phyloP scores from a whole-genome alignment of 2,329 filamentous ascomycete genomes.

The Hysterium pulicare region DNA sequence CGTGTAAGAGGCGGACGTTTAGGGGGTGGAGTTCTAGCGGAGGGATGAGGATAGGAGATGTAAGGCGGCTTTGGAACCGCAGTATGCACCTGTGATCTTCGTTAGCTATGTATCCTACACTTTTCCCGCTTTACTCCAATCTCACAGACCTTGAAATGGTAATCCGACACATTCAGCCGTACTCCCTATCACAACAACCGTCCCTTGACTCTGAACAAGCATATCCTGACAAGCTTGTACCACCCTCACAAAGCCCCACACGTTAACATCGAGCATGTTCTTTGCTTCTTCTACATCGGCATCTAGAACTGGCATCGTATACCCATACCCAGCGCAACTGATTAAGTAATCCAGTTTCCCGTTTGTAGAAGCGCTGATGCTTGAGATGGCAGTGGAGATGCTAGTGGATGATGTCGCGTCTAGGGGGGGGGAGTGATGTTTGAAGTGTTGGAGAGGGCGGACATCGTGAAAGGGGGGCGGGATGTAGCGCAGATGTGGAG shows the following conservation, averaged over 20 bases:
- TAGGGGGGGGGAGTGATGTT: slow-evolving; percentile 26
- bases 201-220: slow-evolving; percentile 18
- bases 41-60: slow-evolving; percentile 17
- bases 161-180: background rate
- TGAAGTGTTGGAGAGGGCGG: too few species aligned
- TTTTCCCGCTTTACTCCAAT: background rate
- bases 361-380: slow-evolving; percentile 28
- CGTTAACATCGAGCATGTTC: slow-evolving; percentile 34
- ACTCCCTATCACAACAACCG: background rate
- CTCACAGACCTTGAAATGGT: background rate
- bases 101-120: slow-evolving; percentile 4
- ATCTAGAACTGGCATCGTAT: slow-evolving; percentile 36
- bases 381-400: slow-evolving; percentile 26
- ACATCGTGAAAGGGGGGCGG: too few species aligned
- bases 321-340: slow-evolving; percentile 44
- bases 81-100: slow-evolving; percentile 9
- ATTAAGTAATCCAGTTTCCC: slow-evolving; percentile 42
- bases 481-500: slow-evolving; percentile 42
- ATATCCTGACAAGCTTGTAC: slow-evolving; percentile 36
- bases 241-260: slow-evolving; percentile 34
- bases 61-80: slow-evolving; percentile 22
- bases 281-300: background rate
- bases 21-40: slow-evolving; percentile 22
- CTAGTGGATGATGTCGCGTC: slow-evolving; percentile 28
- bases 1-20: slow-evolving; percentile 8